Base-by-base conservation (phyloP, 805 yeast species). In the Candida nemodendra region DNA sequence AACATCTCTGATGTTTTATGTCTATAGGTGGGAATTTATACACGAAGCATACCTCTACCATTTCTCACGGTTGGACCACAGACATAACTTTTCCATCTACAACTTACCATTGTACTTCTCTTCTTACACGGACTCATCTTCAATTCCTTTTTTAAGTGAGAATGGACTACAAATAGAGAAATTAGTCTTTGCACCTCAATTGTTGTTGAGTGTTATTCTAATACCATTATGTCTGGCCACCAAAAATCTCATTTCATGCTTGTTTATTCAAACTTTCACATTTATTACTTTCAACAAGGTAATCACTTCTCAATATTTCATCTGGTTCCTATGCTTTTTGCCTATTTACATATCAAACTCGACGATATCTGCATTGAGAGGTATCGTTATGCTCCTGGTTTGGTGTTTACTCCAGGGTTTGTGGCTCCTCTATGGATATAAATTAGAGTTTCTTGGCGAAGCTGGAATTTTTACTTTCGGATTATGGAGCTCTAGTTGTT, bases 51-150 rank as follows among this genome's bases (percentile, higher is more conserved):
- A 86, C 56, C 55, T 88, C 4, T 90, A 91, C 57, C 99, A 91
- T 60, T 64, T 91, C 28, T 69, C 76, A 7, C 69, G 99, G 43
- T 62, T 87, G 4, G 99, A 93, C 59, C 99, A 93, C 61, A 76
- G 99, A 32, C 99, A 93, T 63, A 93, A 93, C 62, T 93, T 93
- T 57, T 86, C 96, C 4, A 68, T 90, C 2, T 93, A 90, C 74
- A 85, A 90, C 58, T 66, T 87, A 9, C 66, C 81, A 16, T 65
- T 93, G 27, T 84, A 84, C 58, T 76, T 74, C 55, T 72, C 73
- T 31, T 80, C 89, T 2, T 68, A 69, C 13, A 34, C 48, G 6
- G 33, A 40, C 5, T 13, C 28, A 4, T 51, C 57, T 5, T 29
- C 48, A 13, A 14, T 51, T 12, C 23, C 31, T 7, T 23, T 41